Evolutionary conservation across 2,329 filamentous ascomycete genomes (phyloP), one percentile per base, ranked within the genome.

Genomic region (Neofusicoccum sp.): DNA sequence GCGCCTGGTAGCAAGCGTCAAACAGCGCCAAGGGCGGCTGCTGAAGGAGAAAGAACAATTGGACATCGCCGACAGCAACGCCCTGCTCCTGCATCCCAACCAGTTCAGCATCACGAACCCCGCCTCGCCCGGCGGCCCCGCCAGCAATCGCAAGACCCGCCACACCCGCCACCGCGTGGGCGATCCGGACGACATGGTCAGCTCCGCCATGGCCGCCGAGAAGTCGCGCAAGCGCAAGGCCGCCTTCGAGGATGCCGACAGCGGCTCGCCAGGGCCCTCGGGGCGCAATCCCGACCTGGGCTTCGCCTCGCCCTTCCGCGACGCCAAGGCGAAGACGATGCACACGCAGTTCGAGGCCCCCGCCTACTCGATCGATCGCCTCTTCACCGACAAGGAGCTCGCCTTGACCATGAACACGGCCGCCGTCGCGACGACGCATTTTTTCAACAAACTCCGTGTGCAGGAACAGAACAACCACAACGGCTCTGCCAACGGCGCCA

Each of bases 371-470:
- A 80, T 88, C 61, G 81, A 87, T 60, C 80, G 82, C n/a, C 77
- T 88, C 14, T 88, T 88, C 69, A 88, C 84, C 3, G 85, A 88
- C 63, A 88, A 87, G 74, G 86, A 88, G 71, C 79, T 88, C 58
- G 81, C 81, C 56, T 77, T 84, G 70, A 83, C 85, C 60, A 85
- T 84, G 63, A 86, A 86, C 66, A 80, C 82, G 47, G 86, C 86
- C 3, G 83, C 85, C 54, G 77, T 83, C 31, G 85, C 84, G 4
- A 82, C 86, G 0, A 79, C 82, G 40, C 72, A 80, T 63, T 80
- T 81, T 73, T 86, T 88, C 71, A 79, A 83, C 60, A 83, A 84
- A 60, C 82, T 82, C n/a, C 68, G 69, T 31, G 48, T 60, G 68
- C 72, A 75, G 68, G 70, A 71, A 40, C 65, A 70, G 28, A 71